phyloP scores from a whole-genome alignment of 208 protist genomes.

The Trypanosoma vivax region DNA sequence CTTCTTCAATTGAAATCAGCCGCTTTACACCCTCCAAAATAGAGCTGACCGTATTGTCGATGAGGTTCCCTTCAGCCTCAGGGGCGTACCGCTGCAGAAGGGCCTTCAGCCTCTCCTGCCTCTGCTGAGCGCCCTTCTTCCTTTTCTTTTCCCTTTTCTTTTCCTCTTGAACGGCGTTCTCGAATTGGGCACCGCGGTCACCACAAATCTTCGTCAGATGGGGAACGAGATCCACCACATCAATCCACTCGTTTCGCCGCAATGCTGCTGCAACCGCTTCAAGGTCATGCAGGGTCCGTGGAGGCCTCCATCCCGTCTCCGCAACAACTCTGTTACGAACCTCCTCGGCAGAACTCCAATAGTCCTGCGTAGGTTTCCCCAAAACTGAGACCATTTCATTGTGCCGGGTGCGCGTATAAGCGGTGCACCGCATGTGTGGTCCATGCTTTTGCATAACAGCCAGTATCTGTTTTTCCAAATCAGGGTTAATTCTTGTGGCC shows the following conservation, averaged over 20 bases:
- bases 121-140: neutral
- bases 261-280: neutral
- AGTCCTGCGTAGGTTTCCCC: too few relatives aligned
- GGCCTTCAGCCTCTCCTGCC: neutral
- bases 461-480: neutral
- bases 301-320: neutral
- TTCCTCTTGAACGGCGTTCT: neutral
- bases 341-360: neutral
- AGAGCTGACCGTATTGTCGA: neutral
- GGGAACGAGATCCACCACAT: neutral
- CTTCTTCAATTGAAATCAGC: neutral
- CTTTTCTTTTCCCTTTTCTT: too few relatives aligned
- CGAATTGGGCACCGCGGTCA: neutral
- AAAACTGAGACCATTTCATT: neutral
- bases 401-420: neutral
- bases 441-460: slow-evolving; percentile 1
- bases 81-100: neutral
- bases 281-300: neutral
- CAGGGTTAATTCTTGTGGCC: neutral
- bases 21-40: neutral
- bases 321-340: neutral
- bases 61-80: neutral
- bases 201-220: neutral
- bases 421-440: neutral
- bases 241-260: neutral